Percentiles rank a stretch among this genome's conserved stretches.
phyloP scores from a whole-genome alignment of 805 yeast genomes.

The Peterozyma xylosa region DNA sequence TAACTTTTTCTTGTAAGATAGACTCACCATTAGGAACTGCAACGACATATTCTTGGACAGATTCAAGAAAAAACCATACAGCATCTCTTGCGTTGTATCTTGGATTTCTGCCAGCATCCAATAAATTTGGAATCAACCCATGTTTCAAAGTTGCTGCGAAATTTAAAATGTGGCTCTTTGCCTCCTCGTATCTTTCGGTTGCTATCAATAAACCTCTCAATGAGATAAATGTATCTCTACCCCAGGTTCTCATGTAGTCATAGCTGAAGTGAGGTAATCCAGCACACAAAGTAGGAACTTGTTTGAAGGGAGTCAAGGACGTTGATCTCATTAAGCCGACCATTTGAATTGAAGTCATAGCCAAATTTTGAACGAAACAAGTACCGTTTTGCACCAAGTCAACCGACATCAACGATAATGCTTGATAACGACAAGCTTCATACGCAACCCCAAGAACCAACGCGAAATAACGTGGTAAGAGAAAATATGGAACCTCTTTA shows the following conservation, averaged over 20 bases:
- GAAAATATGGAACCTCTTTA: slow-evolving; percentile 62
- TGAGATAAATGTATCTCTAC: slow-evolving; percentile 89
- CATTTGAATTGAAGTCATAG: slow-evolving; percentile 84
- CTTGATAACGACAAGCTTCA: slow-evolving; percentile 69
- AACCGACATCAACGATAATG: slow-evolving; percentile 46
- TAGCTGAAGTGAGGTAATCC: slow-evolving; percentile 92
- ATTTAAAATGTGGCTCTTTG: slow-evolving; percentile 71
- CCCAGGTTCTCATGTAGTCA: slow-evolving; percentile 97
- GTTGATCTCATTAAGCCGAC: slow-evolving; percentile 66
- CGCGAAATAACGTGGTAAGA: slow-evolving; percentile 84
- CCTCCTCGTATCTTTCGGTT: slow-evolving; percentile 73
- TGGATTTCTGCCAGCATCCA: slow-evolving; percentile 92
- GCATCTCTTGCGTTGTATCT: slow-evolving; percentile 96
- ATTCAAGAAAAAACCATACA: slow-evolving; percentile 87
- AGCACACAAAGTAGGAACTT: slow-evolving; percentile 81
- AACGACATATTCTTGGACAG: slow-evolving; percentile 74
- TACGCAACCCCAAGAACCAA: slow-evolving; percentile 76
- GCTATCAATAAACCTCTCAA: slow-evolving; percentile 74
- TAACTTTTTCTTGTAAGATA: slow-evolving; percentile 64
- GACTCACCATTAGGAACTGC: slow-evolving; percentile 61
- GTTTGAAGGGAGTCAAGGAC: slow-evolving; percentile 58
- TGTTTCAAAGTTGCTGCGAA: slow-evolving; percentile 91
- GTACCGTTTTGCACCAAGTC: slow-evolving; percentile 52
- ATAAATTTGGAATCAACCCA: slow-evolving; percentile 87
- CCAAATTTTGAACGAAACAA: slow-evolving; percentile 69